phyloP scores from a whole-genome alignment of 1,284 basidiomycete genomes.

The Abortiporus biennis region DNA sequence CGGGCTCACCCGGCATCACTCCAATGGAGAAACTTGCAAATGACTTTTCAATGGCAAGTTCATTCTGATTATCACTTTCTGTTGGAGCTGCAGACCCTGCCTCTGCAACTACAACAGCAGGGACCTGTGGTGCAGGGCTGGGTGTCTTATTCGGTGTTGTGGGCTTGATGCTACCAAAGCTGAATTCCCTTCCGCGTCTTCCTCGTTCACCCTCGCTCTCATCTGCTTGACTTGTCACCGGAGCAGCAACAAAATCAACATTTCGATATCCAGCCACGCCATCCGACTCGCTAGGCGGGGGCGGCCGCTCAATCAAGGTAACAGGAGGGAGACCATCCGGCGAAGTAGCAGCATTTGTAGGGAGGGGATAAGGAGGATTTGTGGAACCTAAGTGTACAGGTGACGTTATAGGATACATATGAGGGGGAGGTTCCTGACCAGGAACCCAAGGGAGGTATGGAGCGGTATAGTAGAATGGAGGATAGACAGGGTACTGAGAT shows the following conservation, averaged over 20 bases:
- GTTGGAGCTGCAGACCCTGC: slow-evolving; percentile 7
- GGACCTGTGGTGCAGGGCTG: slow-evolving; percentile 20
- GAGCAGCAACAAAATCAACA: slow-evolving; percentile 17
- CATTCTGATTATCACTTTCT: slow-evolving; percentile 14
- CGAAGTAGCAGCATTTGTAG: background rate
- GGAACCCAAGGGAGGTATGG: slow-evolving; percentile 19
- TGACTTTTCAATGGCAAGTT: slow-evolving; percentile 19
- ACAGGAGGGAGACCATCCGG: slow-evolving; percentile 21
- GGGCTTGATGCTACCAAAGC: slow-evolving; percentile 48
- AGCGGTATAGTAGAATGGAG: slow-evolving; percentile 13
- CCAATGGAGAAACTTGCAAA: slow-evolving; percentile 41
- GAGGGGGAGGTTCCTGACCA: background rate
- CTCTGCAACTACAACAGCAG: slow-evolving; percentile 8
- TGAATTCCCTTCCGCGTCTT: slow-evolving; percentile 24
- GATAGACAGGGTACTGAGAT: slow-evolving; percentile 22
- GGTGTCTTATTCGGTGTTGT: slow-evolving; percentile 23
- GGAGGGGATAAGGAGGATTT: background rate
- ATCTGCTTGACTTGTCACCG: slow-evolving; percentile 10
- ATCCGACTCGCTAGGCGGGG: slow-evolving; percentile 25
- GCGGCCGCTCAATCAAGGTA: slow-evolving; percentile 23
- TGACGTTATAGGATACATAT: background rate
- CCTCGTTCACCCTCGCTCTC: slow-evolving; percentile 12
- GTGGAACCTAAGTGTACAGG: background rate
- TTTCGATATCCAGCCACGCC: slow-evolving; percentile 27
- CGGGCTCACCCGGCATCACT: slow-evolving; percentile 33